These are phyloP conservation scores for Leccinum aurantiacum DNA, from an alignment of 768 basidiomycete species.

Conservation along the genomic window DNA sequence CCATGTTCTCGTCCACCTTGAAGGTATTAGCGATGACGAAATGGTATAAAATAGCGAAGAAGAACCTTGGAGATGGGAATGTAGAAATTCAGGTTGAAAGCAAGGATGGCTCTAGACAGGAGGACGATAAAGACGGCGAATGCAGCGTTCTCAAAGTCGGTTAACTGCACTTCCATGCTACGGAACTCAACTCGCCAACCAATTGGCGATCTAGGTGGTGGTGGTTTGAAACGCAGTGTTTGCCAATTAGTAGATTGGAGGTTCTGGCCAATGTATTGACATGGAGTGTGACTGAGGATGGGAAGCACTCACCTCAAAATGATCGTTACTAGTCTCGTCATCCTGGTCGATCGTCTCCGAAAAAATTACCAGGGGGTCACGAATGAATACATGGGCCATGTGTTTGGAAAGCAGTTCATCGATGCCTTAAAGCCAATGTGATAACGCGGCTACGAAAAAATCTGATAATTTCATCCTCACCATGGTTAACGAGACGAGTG, in stretches of 20 bases:
- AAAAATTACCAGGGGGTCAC: constrained; percentile 94
- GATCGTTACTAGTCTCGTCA: constrained; percentile 83
- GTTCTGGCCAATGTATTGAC: constrained; percentile 52
- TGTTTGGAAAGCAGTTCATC: constrained; percentile 88
- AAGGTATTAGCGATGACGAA: not conserved
- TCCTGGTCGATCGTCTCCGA: constrained; percentile 93
- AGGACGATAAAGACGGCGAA: constrained; percentile 94
- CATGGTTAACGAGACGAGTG: constrained; percentile 70
- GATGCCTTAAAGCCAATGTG: constrained; percentile 53
- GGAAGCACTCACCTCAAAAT: constrained; percentile 76
- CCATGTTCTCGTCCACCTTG: constrained; percentile 98
- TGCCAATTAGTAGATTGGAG: constrained; percentile 99
- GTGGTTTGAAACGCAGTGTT: constrained; percentile 97
- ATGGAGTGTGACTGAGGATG: not conserved
- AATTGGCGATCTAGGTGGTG: constrained; percentile 87
- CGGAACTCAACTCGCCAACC: constrained; percentile 99
- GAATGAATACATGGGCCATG: constrained; percentile 93
- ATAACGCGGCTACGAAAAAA: not conserved
- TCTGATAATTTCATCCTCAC: constrained; percentile 35
- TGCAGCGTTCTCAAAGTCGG: constrained; percentile 98
- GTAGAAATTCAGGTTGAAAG: constrained; percentile 91
- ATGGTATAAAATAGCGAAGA: not conserved
- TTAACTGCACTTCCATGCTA: constrained; percentile 98
- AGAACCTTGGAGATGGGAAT: constrained; percentile 92
- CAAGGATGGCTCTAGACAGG: constrained; percentile 89